These are phyloP conservation scores for Debaryomyces castellii DNA, from an alignment of 805 yeast species.

Conservation along the genomic window DNA sequence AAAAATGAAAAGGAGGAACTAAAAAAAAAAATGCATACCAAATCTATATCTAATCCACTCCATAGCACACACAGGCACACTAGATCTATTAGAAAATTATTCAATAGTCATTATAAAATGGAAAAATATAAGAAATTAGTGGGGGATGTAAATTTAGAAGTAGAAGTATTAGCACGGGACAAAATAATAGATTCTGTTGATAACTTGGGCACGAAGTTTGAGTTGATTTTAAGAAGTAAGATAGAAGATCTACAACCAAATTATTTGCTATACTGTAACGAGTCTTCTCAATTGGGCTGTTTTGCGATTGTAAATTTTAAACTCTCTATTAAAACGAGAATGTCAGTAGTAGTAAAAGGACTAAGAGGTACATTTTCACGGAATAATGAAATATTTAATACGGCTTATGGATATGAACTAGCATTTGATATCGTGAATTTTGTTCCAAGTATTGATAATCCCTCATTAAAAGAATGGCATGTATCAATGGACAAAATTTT, in stretches of 20 bases:
- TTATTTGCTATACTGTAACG: conserved; percentile 1
- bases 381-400: not conserved
- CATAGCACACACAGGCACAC: conserved; percentile 1
- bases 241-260: conserved; percentile 2
- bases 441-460: conserved; percentile 3
- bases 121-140: conserved; percentile 3
- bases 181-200: not conserved
- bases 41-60: conserved; percentile 2
- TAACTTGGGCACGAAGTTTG: not conserved
- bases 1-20: not conserved
- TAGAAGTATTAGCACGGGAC: not conserved
- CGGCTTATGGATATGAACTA: conserved; percentile 1
- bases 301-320: not conserved
- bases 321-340: not conserved
- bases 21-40: not conserved
- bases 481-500: conserved; percentile 2
- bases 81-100: not conserved
- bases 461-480: conserved; percentile 3
- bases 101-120: conserved; percentile 1
- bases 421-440: conserved; percentile 3
- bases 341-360: conserved; percentile 1
- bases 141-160: conserved; percentile 4
- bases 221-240: not conserved
- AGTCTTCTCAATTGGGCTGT: conserved; percentile 4
- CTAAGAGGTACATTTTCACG: not conserved